Evolutionary conservation across 2,329 filamentous ascomycete species (phyloP).

Genomic region (Microsporum audouinii): DNA sequence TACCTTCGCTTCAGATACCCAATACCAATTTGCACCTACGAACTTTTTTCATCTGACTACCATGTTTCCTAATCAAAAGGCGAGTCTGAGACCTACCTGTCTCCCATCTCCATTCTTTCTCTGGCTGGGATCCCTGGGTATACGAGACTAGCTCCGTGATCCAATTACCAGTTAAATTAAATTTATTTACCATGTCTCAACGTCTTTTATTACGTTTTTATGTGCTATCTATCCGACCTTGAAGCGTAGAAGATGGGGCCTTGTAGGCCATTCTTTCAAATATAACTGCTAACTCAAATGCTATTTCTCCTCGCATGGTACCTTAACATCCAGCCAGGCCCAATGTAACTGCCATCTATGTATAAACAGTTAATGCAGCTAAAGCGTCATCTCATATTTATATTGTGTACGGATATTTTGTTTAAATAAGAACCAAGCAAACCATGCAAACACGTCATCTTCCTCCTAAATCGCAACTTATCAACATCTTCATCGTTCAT

Average conservation of each 20-base stretch:
- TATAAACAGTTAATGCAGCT: not conserved
- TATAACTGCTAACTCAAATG: too few relatives aligned
- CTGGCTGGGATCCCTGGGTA: constrained; percentile 20
- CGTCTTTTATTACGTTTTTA: not conserved
- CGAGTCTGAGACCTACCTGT: constrained; percentile 40
- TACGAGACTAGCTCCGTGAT: not conserved
- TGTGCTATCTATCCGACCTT: too few relatives aligned
- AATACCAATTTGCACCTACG: not conserved
- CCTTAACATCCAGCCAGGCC: too few relatives aligned
- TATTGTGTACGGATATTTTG: not conserved
- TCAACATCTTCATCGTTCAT: too few relatives aligned
- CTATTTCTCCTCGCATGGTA: too few relatives aligned
- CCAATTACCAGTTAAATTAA: not conserved
- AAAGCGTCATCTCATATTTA: not conserved
- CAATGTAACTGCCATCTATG: too few relatives aligned
- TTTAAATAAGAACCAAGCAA: not conserved
- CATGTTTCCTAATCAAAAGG: not conserved
- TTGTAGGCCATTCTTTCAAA: not conserved
- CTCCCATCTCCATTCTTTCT: constrained; percentile 48
- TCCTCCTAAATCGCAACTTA: not conserved
- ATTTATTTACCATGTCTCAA: not conserved
- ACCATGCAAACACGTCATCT: not conserved
- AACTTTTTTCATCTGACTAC: not conserved
- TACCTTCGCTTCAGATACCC: not conserved
- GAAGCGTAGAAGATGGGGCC: too few relatives aligned